These are phyloP conservation scores for Basipetospora chlamydospora DNA, from an alignment of 2,329 filamentous ascomycete species.

Conservation along the genomic window DNA sequence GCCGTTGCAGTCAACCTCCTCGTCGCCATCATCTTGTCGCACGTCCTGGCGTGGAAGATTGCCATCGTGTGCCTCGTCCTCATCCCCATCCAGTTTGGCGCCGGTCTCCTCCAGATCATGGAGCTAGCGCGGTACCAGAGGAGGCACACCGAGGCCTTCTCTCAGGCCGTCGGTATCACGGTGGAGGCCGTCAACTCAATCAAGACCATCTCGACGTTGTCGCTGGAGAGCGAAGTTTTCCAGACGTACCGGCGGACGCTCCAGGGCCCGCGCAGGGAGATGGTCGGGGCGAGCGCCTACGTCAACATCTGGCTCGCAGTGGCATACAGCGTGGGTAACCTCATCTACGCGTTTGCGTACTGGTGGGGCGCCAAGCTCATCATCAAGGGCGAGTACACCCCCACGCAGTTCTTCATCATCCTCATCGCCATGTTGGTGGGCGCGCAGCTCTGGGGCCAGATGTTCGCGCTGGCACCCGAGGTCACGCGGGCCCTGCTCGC, in stretches of 20 bases:
- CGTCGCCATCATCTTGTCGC: constrained; percentile 51
- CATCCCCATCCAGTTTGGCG: constrained; percentile 53
- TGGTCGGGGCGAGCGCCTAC: constrained; percentile 29
- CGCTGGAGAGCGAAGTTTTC: constrained; percentile 35
- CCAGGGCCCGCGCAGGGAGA: constrained; percentile 37
- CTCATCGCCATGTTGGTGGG: constrained; percentile 57
- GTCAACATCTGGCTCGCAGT: constrained; percentile 47
- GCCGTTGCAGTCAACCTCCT: constrained; percentile 55
- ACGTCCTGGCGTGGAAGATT: constrained; percentile 63
- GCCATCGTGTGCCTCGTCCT: constrained; percentile 56
- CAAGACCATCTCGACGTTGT: constrained; percentile 45
- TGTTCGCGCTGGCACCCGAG: constrained; percentile 63
- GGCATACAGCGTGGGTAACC: constrained; percentile 45
- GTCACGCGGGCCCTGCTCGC: constrained; percentile 52
- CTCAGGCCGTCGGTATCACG: constrained; percentile 47
- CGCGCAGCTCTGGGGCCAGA: constrained; percentile 58
- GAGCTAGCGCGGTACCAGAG: constrained; percentile 47
- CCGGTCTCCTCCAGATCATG: constrained; percentile 54
- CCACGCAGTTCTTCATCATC: constrained; percentile 62
- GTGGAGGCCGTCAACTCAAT: constrained; percentile 53
- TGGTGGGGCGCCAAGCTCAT: constrained; percentile 69
- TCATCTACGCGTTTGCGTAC: constrained; percentile 62
- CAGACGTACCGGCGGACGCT: constrained; percentile 37
- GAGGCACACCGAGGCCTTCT: constrained; percentile 49
- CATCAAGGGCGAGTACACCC: constrained; percentile 45